These are phyloP conservation scores for Trametes meyenii DNA, from an alignment of 768 basidiomycete species.

Conservation along the genomic window DNA sequence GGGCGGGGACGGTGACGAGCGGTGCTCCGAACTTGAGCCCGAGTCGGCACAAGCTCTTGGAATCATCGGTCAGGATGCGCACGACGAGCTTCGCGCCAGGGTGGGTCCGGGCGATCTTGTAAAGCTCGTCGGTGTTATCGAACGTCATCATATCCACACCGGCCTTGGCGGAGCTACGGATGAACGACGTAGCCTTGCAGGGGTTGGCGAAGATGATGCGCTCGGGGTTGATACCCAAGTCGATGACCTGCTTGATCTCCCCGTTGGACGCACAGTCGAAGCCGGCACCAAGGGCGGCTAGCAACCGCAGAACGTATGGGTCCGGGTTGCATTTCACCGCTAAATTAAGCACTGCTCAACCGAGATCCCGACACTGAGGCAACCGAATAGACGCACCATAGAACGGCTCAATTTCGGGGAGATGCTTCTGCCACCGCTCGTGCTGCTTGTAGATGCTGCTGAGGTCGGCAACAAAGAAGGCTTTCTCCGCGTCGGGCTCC, in stretches of 20 bases:
- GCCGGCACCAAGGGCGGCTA: slow-evolving; percentile 87
- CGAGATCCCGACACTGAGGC: slow-evolving; percentile 9
- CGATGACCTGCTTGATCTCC: slow-evolving; percentile 84
- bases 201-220: slow-evolving; percentile 98
- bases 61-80: slow-evolving; percentile 98
- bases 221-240: slow-evolving; percentile 70
- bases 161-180: slow-evolving; percentile 77
- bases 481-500: slow-evolving; percentile 81
- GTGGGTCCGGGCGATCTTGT: slow-evolving; percentile 85
- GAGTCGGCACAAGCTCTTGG: slow-evolving; percentile 89
- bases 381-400: slow-evolving; percentile 64
- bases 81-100: slow-evolving; percentile 85
- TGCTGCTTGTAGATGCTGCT: slow-evolving; percentile 85
- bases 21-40: slow-evolving; percentile 98
- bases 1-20: slow-evolving; percentile 72
- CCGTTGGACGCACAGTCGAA: slow-evolving; percentile 98
- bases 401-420: slow-evolving; percentile 90
- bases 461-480: slow-evolving; percentile 96
- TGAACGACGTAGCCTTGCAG: slow-evolving; percentile 94
- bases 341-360: slow-evolving; percentile 37
- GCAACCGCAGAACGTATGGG: slow-evolving; percentile 87
- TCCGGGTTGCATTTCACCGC: slow-evolving; percentile 99
- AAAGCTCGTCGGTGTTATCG: slow-evolving; percentile 94
- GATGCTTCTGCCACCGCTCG: slow-evolving; percentile 72
- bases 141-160: slow-evolving; percentile 97